Conservation (phyloP, 257 asterid species). For the Solanum clarkiae region DNA sequence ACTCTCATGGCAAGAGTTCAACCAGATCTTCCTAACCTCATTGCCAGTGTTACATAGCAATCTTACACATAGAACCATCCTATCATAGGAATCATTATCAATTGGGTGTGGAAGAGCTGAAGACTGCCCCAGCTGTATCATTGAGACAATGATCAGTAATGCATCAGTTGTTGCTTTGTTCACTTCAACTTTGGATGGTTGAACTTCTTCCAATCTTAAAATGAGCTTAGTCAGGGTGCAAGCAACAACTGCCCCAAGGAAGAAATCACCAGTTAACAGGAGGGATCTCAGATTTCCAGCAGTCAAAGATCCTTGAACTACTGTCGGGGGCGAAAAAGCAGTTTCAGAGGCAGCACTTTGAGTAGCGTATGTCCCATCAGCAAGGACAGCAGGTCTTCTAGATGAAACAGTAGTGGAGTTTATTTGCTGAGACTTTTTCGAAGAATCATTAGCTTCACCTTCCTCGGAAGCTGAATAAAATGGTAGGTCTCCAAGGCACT, state of each 20-base stretch:
- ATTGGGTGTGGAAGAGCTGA: slow-evolving; percentile 89
- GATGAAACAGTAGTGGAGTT: slow-evolving; percentile 81
- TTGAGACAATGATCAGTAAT: slow-evolving; percentile 67
- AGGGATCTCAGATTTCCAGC: slow-evolving; percentile 80
- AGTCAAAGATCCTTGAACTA: slow-evolving; percentile 59
- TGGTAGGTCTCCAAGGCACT: slow-evolving; percentile 91
- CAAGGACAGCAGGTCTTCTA: slow-evolving; percentile 86
- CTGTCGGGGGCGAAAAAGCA: slow-evolving; percentile 66
- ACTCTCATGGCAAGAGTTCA: slow-evolving; percentile 82
- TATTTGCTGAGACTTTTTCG: slow-evolving; percentile 65
- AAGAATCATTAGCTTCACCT: slow-evolving; percentile 59
- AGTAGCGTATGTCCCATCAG: slow-evolving; percentile 95
- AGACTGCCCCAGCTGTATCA: slow-evolving; percentile 85
- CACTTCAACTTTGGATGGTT: slow-evolving; percentile 62
- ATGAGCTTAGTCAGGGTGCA: slow-evolving; percentile 80
- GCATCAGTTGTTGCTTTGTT: slow-evolving; percentile 59
- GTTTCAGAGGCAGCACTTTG: slow-evolving; percentile 99
- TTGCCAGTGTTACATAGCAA: slow-evolving; percentile 64
- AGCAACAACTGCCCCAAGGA: slow-evolving; percentile 83
- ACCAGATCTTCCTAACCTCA: slow-evolving; percentile 69
- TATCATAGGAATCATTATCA: slow-evolving; percentile 78
- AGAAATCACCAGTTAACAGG: slow-evolving; percentile 84
- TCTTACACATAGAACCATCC: slow-evolving; percentile 73
- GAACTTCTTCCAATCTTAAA: slow-evolving; percentile 88
- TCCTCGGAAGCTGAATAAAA: slow-evolving; percentile 72